A percentile compares a stretch with the other conserved stretches of the same genome.
phyloP scores from a whole-genome alignment of 2,329 filamentous ascomycete genomes.

The Nothopassalora personata region DNA sequence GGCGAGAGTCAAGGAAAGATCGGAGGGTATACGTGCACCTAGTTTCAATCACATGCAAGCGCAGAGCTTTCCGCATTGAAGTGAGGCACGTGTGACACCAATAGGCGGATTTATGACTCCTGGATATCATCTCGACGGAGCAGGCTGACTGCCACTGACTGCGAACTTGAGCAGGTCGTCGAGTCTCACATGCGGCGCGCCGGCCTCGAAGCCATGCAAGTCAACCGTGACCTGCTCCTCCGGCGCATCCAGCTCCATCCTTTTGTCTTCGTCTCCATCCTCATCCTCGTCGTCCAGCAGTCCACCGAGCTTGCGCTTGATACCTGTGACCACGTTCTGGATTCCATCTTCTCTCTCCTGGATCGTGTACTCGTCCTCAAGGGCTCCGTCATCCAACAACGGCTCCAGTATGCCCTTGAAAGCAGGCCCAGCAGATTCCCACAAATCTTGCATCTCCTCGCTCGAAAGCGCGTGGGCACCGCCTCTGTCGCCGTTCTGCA shows the following conservation, averaged over 20 bases:
- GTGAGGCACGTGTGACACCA: neutral
- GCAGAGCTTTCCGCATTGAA: neutral
- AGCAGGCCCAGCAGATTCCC: slow-evolving; percentile 51
- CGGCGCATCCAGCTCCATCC: slow-evolving; percentile 21
- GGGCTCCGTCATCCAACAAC: slow-evolving; percentile 25
- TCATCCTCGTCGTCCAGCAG: slow-evolving; percentile 52
- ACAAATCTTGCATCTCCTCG: slow-evolving; percentile 54
- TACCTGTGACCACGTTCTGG: slow-evolving; percentile 66
- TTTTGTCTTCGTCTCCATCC: slow-evolving; percentile 43
- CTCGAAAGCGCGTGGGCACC: slow-evolving; percentile 33
- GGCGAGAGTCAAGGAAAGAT: neutral
- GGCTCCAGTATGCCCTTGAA: slow-evolving; percentile 38
- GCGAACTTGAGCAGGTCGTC: slow-evolving; percentile 24
- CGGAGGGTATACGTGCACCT: neutral
- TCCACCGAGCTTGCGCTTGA: slow-evolving; percentile 47
- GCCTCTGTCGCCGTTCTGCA: slow-evolving; percentile 48
- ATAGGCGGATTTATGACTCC: neutral
- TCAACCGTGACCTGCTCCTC: slow-evolving; percentile 18
- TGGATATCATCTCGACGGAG: neutral
- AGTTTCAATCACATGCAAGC: neutral
- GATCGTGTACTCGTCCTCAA: slow-evolving; percentile 61
- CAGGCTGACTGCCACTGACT: slow-evolving; percentile 4
- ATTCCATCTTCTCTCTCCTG: slow-evolving; percentile 63
- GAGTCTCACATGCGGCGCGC: slow-evolving; percentile 26
- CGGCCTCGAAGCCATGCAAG: slow-evolving; percentile 15